Evolutionary conservation across 73 alveolate genomes (phyloP).

Genomic region (Paramecium sexaurelia): DNA sequence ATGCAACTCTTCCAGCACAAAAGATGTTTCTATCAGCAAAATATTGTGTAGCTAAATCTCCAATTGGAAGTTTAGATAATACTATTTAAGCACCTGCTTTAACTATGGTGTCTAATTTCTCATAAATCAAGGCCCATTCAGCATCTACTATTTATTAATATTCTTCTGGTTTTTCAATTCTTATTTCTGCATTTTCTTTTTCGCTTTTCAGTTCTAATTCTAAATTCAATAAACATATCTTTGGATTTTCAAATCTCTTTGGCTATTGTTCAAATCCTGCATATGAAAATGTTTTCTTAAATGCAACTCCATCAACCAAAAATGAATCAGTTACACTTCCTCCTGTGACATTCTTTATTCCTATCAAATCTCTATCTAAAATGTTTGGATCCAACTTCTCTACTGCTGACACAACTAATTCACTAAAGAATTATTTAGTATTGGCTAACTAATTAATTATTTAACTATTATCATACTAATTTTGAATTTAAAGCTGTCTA

Average conservation of each 20-base stretch:
- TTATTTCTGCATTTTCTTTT: conserved; percentile 93
- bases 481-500: conserved; percentile 87
- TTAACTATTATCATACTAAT: conserved; percentile 17
- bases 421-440: conserved; percentile 95
- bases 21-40: conserved; percentile 93
- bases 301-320: conserved; percentile 96
- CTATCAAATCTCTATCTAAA: conserved; percentile 84
- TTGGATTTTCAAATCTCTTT: conserved; percentile 92
- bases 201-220: conserved; percentile 98
- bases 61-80: conserved; percentile 95
- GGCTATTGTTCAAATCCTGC: conserved; percentile 99
- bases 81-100: conserved; percentile 94
- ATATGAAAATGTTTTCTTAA: conserved; percentile 95
- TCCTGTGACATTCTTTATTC: conserved; percentile 94
- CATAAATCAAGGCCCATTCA: conserved; percentile 97
- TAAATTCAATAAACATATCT: conserved; percentile 85
- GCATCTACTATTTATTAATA: conserved; percentile 97
- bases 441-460: conserved; percentile 71
- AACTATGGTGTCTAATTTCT: conserved; percentile 90
- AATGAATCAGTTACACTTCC: conserved; percentile 90
- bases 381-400: conserved; percentile 86
- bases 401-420: conserved; percentile 96
- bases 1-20: conserved; percentile 96
- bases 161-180: conserved; percentile 95
- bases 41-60: conserved; percentile 95